Evolutionary conservation across 495 filamentous ascomycete species (phyloP).

Genomic region (Evernia prunastri): DNA sequence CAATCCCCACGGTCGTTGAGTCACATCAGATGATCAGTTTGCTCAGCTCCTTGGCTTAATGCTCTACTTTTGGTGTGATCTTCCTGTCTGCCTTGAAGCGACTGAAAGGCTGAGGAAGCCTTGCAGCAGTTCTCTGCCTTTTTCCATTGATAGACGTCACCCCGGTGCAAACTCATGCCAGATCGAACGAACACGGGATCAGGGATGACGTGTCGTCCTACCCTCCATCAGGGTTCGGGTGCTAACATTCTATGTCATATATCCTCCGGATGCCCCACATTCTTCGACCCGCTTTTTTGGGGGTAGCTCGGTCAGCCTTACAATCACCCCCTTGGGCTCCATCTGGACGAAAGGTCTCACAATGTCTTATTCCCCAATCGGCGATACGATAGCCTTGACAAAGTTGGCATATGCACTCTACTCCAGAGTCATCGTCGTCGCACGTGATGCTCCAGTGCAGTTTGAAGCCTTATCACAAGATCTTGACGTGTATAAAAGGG

Average conservation of each 20-base stretch:
- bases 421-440: slow-evolving; percentile 16
- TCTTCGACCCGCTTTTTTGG: neutral
- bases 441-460: slow-evolving; percentile 17
- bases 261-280: neutral
- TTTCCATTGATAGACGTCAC: neutral
- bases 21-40: neutral
- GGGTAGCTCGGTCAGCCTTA: neutral
- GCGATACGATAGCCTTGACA: slow-evolving; percentile 11
- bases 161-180: neutral
- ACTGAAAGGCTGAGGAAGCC: neutral
- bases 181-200: neutral
- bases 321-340: too few relatives aligned
- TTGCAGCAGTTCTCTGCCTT: neutral
- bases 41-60: neutral
- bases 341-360: neutral
- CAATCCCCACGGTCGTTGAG: neutral
- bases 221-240: neutral
- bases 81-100: neutral
- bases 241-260: neutral
- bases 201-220: neutral
- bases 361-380: slow-evolving; percentile 16
- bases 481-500: slow-evolving; percentile 9
- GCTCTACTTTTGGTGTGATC: neutral
- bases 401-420: slow-evolving; percentile 17
- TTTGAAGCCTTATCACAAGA: slow-evolving; percentile 13